phyloP scores from a whole-genome alignment of 1,284 basidiomycete genomes.

The Pascua guehoae region DNA sequence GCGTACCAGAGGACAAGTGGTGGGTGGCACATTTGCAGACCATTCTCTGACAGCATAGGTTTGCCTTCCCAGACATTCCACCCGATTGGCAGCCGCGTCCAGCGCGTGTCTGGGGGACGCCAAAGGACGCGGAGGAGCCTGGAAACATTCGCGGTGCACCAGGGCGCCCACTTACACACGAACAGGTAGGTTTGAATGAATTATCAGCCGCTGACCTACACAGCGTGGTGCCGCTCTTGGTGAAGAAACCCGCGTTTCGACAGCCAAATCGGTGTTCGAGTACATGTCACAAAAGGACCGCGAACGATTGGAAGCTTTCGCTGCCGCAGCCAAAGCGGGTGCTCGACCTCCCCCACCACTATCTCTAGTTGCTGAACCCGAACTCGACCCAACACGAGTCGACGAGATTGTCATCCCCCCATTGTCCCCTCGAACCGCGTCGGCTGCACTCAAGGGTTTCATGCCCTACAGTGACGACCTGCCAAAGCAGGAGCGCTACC shows the following conservation, averaged over 20 bases:
- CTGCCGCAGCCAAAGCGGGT: constrained; percentile 36
- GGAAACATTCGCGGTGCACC: constrained; percentile 30
- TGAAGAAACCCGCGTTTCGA: constrained; percentile 61
- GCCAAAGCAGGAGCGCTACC: constrained; percentile 79
- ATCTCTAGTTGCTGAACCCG: constrained; percentile 20
- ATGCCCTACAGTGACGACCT: constrained; percentile 79
- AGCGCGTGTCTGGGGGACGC: constrained; percentile 65
- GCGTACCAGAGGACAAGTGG: constrained; percentile 70
- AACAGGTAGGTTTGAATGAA: constrained; percentile 30
- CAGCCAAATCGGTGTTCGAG: constrained; percentile 72
- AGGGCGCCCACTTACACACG: constrained; percentile 36
- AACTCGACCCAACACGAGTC: constrained; percentile 17
- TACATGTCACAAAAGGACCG: constrained; percentile 86
- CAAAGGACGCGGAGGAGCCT: constrained; percentile 54
- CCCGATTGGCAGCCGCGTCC: constrained; percentile 82
- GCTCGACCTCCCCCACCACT: constrained; percentile 20
- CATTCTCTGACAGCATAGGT: constrained; percentile 56
- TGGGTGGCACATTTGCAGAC: constrained; percentile 45
- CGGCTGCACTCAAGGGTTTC: constrained; percentile 81
- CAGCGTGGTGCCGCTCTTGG: constrained; percentile 80
- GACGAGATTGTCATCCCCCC: constrained; percentile 57
- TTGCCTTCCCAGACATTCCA: constrained; percentile 73
- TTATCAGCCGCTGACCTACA: constrained; percentile 5
- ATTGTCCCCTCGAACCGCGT: constrained; percentile 69
- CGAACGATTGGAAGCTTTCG: constrained; percentile 71